phyloP scores from a whole-genome alignment of 2,329 filamentous ascomycete species.

The Paracoccidioides brasiliensis region DNA sequence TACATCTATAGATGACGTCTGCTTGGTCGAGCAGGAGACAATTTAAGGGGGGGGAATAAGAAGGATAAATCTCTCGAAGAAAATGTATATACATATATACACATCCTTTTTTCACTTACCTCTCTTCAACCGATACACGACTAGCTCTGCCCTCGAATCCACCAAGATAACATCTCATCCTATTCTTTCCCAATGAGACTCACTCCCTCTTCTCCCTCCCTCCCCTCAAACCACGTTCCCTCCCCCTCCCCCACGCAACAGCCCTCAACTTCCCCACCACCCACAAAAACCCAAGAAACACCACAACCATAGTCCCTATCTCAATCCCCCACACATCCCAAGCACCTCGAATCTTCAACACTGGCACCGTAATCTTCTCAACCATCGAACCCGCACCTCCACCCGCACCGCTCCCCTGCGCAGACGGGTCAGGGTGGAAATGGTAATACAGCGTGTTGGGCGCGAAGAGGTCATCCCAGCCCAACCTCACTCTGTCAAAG shows the following conservation, averaged over 20 bases:
- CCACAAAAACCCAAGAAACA: conserved; percentile 56
- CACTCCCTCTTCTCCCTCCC: conserved; percentile 8
- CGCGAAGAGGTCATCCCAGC: conserved; percentile 71
- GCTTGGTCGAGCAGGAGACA: too few species aligned
- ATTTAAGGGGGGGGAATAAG: too few species aligned
- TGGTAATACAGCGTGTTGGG: conserved; percentile 75
- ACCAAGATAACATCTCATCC: not conserved
- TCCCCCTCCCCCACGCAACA: conserved; percentile 11
- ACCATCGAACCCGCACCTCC: conserved; percentile 28
- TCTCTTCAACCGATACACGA: too few species aligned
- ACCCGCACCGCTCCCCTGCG: conserved; percentile 1
- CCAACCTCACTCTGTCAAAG: conserved; percentile 73
- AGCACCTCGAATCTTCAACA: conserved; percentile 44
- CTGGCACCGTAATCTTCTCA: conserved; percentile 50
- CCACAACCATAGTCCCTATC: conserved; percentile 44
- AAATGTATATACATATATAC: too few species aligned
- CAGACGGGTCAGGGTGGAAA: conserved; percentile 39
- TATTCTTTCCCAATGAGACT: not conserved
- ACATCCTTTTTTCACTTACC: too few species aligned
- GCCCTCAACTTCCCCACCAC: conserved; percentile 46
- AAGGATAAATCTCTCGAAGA: too few species aligned
- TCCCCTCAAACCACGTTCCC: conserved; percentile 1
- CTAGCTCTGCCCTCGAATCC: not conserved
- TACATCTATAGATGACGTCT: too few species aligned
- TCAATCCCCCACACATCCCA: conserved; percentile 29